Evolutionary conservation across 768 basidiomycete genomes (phyloP).

Genomic region (Crepidotus variabilis): DNA sequence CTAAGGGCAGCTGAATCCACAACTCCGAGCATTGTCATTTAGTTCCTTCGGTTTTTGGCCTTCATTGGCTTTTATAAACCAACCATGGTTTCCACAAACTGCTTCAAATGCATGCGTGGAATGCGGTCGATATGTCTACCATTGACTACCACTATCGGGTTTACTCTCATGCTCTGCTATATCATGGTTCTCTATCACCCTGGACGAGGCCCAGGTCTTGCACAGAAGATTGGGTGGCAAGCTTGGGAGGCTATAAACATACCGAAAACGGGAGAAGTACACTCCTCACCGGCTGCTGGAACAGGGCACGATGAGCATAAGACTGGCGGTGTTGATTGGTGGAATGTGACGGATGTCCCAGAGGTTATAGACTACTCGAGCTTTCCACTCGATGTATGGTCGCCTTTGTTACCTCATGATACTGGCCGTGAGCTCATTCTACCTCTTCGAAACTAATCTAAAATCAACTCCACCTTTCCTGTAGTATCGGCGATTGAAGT

Average conservation of each 20-base stretch:
- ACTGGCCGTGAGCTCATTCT: slow-evolving; percentile 58
- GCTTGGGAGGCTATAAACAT: slow-evolving; percentile 69
- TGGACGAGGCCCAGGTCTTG: slow-evolving; percentile 61
- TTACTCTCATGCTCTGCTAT: slow-evolving; percentile 71
- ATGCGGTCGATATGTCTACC: slow-evolving; percentile 56
- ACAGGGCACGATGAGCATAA: slow-evolving; percentile 8
- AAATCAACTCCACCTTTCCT: slow-evolving; percentile 2
- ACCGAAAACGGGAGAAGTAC: slow-evolving; percentile 7
- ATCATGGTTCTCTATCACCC: slow-evolving; percentile 83
- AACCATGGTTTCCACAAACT: slow-evolving; percentile 35
- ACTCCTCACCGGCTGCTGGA: slow-evolving; percentile 11
- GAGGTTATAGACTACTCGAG: slow-evolving; percentile 55
- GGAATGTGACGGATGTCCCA: slow-evolving; percentile 50
- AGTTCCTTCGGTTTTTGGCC: slow-evolving; percentile 1
- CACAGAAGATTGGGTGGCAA: slow-evolving; percentile 84
- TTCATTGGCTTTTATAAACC: slow-evolving; percentile 14
- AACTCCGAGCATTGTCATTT: slow-evolving; percentile 1
- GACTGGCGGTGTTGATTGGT: slow-evolving; percentile 52
- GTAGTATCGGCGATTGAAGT: slow-evolving; percentile 81
- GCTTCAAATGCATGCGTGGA: slow-evolving; percentile 44
- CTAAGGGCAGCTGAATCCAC: not conserved
- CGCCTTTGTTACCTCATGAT: slow-evolving; percentile 69
- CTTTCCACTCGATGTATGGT: slow-evolving; percentile 78
- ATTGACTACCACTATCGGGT: slow-evolving; percentile 54
- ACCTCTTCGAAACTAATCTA: not conserved